Conservation (phyloP, 257 asterid species). For the Asclepias syriaca region DNA sequence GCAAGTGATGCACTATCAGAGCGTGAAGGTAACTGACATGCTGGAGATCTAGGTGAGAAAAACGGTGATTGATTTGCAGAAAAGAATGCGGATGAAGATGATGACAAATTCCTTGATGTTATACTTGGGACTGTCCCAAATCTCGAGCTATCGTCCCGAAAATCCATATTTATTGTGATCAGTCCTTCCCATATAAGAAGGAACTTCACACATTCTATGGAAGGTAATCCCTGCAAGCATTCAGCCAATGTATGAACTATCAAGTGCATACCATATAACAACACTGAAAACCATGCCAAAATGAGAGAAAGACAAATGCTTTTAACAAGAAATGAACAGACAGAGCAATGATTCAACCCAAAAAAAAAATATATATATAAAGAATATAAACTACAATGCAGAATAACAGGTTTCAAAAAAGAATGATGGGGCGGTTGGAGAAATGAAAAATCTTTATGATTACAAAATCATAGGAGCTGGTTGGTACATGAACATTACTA, state of each 20-base stretch:
- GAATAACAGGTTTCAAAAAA: background rate
- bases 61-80: slow-evolving; percentile 95
- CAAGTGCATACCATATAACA: background rate
- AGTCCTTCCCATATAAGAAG: slow-evolving; percentile 32
- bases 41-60: slow-evolving; percentile 70
- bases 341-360: background rate
- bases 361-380: background rate
- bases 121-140: slow-evolving; percentile 45
- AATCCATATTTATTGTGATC: slow-evolving; percentile 49
- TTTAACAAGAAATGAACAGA: background rate
- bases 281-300: background rate
- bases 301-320: background rate
- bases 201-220: slow-evolving; percentile 33
- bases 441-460: background rate
- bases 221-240: slow-evolving; percentile 29
- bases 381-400: no score
- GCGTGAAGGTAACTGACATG: slow-evolving; percentile 25
- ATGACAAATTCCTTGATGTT: slow-evolving; percentile 75
- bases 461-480: background rate
- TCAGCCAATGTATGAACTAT: background rate
- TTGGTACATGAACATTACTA: background rate
- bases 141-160: slow-evolving; percentile 53
- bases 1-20: no score
- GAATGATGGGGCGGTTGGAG: background rate
- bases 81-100: slow-evolving; percentile 85